These are phyloP conservation scores for Pseudognaphalium luteoalbum DNA, from an alignment of 129 eudicot species.

Conservation along the genomic window DNA sequence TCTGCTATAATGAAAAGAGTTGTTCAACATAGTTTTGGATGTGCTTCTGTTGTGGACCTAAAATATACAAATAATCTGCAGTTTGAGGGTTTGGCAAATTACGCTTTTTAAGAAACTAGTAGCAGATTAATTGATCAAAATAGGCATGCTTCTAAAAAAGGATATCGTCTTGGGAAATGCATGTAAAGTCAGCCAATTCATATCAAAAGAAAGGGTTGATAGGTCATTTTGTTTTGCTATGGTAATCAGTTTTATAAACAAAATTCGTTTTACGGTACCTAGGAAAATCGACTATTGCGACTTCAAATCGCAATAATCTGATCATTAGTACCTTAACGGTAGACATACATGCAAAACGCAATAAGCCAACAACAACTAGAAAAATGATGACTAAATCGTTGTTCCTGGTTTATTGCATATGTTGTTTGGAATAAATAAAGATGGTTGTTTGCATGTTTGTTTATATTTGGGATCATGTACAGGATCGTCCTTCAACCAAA, in stretches of 20 bases:
- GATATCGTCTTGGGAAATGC: not conserved
- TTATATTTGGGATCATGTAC: conserved; percentile 19
- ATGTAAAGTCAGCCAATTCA: no score
- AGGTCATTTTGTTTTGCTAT: no score
- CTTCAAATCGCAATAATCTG: not conserved
- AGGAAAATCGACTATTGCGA: not conserved
- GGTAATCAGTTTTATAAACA: not conserved
- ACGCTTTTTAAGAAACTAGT: not conserved
- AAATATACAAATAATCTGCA: not conserved
- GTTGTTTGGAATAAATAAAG: not conserved
- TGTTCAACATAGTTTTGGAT: not conserved
- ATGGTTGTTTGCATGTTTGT: not conserved
- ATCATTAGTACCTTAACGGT: not conserved
- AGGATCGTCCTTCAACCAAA: conserved; percentile 76
- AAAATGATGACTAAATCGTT: not conserved
- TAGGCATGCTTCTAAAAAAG: not conserved
- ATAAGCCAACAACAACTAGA: not conserved
- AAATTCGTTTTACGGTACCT: not conserved
- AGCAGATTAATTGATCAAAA: not conserved
- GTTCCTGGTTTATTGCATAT: not conserved
- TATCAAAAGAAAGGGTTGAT: not conserved
- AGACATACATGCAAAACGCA: not conserved
- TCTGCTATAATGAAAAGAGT: not conserved
- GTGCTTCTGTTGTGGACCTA: not conserved
- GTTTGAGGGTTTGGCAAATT: not conserved